Evolutionary conservation across 1,139 yeast genomes (phyloP).

Genomic region (Debaryomyces fabryi): DNA sequence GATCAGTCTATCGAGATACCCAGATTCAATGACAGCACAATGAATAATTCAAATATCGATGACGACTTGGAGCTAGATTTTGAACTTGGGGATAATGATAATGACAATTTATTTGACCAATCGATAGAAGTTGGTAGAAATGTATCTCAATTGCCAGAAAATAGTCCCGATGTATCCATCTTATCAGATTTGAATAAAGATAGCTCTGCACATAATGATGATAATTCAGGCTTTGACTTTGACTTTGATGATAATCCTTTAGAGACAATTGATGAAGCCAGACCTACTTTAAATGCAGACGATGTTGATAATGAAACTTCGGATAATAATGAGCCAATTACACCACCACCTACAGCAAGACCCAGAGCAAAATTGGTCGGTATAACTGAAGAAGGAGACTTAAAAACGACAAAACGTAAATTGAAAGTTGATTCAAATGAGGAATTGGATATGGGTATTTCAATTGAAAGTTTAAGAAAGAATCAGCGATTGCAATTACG

Average conservation of each 20-base stretch:
- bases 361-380: conserved; percentile 34
- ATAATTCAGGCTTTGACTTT: conserved; percentile 20
- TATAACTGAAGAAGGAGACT: conserved; percentile 40
- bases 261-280: conserved; percentile 27
- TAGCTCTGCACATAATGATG: conserved; percentile 8
- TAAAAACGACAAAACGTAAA: conserved; percentile 44
- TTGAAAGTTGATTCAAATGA: conserved; percentile 37
- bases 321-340: conserved; percentile 19
- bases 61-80: conserved; percentile 56
- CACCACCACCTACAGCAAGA: conserved; percentile 18
- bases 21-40: conserved; percentile 34
- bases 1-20: conserved; percentile 65
- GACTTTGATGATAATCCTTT: conserved; percentile 36
- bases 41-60: conserved; percentile 23
- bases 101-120: conserved; percentile 25
- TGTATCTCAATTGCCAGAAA: conserved; percentile 21
- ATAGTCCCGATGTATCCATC: conserved; percentile 35
- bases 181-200: conserved; percentile 27
- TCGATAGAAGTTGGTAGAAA: conserved; percentile 56
- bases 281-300: conserved; percentile 18
- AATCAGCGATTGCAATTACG: conserved; percentile 30
- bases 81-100: conserved; percentile 38
- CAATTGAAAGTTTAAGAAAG: conserved; percentile 36
- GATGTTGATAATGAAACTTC: conserved; percentile 10
- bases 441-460: conserved; percentile 37